A percentile compares a stretch with the other conserved stretches of the same genome.
phyloP scores from a whole-genome alignment of 1,284 basidiomycete species.

The Ceratobasidium sp. region DNA sequence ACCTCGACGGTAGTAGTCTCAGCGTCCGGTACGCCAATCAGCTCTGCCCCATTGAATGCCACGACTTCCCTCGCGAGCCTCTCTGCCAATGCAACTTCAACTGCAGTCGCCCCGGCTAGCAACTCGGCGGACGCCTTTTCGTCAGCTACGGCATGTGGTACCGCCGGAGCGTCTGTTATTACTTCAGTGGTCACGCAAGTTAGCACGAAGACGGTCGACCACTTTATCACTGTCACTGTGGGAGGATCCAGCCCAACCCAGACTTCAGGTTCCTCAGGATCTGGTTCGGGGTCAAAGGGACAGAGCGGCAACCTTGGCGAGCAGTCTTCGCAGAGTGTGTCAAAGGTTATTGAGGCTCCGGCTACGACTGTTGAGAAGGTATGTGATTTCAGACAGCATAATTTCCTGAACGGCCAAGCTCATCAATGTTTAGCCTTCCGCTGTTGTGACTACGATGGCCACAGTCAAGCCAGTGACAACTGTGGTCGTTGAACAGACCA shows the following conservation, averaged over 20 bases:
- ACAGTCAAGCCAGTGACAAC: conserved; percentile 32
- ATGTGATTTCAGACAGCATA: not conserved
- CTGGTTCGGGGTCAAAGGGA: conserved; percentile 23
- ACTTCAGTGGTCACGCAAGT: conserved; percentile 36
- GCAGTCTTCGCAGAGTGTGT: not conserved
- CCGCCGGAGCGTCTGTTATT: conserved; percentile 16
- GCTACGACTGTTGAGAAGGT: conserved; percentile 4
- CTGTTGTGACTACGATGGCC: conserved; percentile 28
- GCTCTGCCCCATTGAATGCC: not conserved
- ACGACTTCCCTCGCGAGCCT: not conserved
- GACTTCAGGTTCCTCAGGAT: not conserved
- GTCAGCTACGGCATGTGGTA: conserved; percentile 20
- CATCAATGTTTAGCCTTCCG: not conserved
- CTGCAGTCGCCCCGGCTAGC: not conserved
- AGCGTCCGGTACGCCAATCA: not conserved
- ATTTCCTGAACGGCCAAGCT: not conserved
- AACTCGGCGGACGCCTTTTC: not conserved
- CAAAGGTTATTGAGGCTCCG: conserved; percentile 6
- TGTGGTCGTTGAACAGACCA: conserved; percentile 33
- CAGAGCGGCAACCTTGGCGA: conserved; percentile 21
- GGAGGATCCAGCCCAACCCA: not conserved
- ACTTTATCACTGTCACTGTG: conserved; percentile 35
- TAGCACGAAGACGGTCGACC: conserved; percentile 34
- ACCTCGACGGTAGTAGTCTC: conserved; percentile 24
- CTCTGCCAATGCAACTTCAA: conserved; percentile 2